phyloP scores from a whole-genome alignment of 768 basidiomycete species.

The Macrocybe gigantea region DNA sequence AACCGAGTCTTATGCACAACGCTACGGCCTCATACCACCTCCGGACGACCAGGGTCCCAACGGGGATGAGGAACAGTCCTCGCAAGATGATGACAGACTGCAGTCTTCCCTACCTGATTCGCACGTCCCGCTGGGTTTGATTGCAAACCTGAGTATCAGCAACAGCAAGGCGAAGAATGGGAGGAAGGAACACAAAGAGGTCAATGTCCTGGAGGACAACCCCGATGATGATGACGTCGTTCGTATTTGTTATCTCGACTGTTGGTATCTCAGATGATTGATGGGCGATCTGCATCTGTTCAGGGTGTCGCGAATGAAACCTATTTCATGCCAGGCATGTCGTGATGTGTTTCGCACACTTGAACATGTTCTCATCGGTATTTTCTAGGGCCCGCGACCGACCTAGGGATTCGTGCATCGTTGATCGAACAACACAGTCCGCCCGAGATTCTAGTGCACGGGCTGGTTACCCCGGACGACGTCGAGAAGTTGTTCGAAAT shows the following conservation, averaged over 20 bases:
- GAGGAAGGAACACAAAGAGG: conserved; percentile 33
- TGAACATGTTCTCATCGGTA: background rate
- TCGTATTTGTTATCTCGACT: conserved; percentile 18
- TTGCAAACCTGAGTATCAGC: conserved; percentile 66
- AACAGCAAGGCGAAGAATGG: conserved; percentile 38
- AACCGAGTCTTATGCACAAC: conserved; percentile 22
- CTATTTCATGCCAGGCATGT: conserved; percentile 71
- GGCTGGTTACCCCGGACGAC: conserved; percentile 70
- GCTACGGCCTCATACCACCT: conserved; percentile 11
- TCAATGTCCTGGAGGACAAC: conserved; percentile 32
- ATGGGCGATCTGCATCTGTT: conserved; percentile 4
- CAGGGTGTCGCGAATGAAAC: conserved; percentile 78
- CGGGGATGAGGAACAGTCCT: conserved; percentile 25
- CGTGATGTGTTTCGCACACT: background rate
- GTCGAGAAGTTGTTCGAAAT: conserved; percentile 83
- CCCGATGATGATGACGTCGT: conserved; percentile 62
- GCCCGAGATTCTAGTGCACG: conserved; percentile 78
- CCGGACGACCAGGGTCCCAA: conserved; percentile 15
- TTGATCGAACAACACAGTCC: conserved; percentile 76
- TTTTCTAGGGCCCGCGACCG: conserved; percentile 57
- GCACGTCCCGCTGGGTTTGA: conserved; percentile 68
- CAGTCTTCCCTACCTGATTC: conserved; percentile 57
- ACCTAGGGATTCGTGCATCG: conserved; percentile 62
- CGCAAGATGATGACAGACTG: conserved; percentile 38
- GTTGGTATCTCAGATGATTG: conserved; percentile 2